A percentile compares a stretch with the other conserved stretches of the same genome.
phyloP scores from a whole-genome alignment of 805 yeast species.

The Kodamaea hsintzibuensis region DNA sequence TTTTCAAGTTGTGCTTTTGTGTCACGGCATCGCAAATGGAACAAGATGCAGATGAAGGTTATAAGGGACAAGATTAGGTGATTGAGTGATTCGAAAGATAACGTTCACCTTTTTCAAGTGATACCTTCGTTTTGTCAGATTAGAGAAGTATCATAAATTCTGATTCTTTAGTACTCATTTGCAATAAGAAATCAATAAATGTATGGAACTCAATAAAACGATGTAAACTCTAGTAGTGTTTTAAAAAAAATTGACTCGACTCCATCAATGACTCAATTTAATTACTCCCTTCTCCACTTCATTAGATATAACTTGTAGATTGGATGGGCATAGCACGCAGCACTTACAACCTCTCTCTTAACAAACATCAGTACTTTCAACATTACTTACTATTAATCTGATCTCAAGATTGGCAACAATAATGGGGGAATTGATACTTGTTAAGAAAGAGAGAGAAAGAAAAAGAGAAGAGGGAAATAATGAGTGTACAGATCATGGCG shows the following conservation, averaged over 20 bases:
- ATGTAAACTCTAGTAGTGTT: not conserved
- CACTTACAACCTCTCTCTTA: slow-evolving; percentile 9
- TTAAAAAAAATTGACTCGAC: not conserved
- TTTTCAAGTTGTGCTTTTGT: not conserved
- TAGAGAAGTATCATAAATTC: not conserved
- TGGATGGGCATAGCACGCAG: not conserved
- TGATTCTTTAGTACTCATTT: no score
- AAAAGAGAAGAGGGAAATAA: slow-evolving; percentile 16
- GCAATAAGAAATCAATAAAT: no score
- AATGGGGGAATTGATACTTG: slow-evolving; percentile 28
- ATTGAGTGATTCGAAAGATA: no score
- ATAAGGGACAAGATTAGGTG: not conserved
- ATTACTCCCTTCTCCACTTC: not conserved
- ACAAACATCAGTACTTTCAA: slow-evolving; percentile 11
- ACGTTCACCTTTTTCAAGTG: no score
- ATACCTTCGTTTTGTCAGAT: no score
- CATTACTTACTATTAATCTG: slow-evolving; percentile 1
- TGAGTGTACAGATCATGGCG: slow-evolving; percentile 10
- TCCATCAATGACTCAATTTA: not conserved
- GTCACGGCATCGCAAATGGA: not conserved
- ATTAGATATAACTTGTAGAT: not conserved
- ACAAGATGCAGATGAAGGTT: not conserved
- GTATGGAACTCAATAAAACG: no score
- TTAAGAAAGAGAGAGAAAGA: slow-evolving; percentile 44
- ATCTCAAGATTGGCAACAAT: slow-evolving; percentile 17